phyloP scores from a whole-genome alignment of 768 basidiomycete genomes.

The Porphyrellus cyaneotinctus region DNA sequence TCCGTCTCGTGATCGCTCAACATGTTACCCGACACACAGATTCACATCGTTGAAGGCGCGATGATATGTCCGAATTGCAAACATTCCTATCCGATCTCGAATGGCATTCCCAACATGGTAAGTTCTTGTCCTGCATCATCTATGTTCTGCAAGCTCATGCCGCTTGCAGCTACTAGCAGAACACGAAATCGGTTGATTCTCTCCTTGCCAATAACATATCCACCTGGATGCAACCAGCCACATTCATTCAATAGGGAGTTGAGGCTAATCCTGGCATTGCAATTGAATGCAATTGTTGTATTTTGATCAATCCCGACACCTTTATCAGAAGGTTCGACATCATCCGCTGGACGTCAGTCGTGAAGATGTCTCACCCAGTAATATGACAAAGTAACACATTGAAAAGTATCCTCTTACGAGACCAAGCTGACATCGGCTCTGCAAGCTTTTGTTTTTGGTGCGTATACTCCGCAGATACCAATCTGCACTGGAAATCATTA shows the following conservation, averaged over 20 bases:
- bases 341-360: too few species aligned
- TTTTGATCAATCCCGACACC: neutral
- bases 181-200: conserved; percentile 69
- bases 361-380: too few species aligned
- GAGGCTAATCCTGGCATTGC: neutral
- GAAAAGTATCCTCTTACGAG: too few species aligned
- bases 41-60: conserved; percentile 85
- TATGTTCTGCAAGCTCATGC: neutral
- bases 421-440: too few species aligned
- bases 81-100: conserved; percentile 85
- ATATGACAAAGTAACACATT: too few species aligned
- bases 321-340: too few species aligned
- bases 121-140: conserved; percentile 11
- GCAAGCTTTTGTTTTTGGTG: too few species aligned
- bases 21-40: conserved; percentile 42
- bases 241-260: too few species aligned
- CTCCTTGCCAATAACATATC: neutral
- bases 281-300: neutral
- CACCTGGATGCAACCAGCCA: neutral
- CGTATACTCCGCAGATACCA: too few species aligned
- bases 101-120: conserved; percentile 98
- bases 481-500: neutral
- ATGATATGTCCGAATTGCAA: conserved; percentile 94
- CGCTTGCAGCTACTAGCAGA: conserved; percentile 75
- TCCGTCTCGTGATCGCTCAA: neutral